phyloP scores from a whole-genome alignment of 1,284 basidiomycete species.

The Calocybe gambosa region DNA sequence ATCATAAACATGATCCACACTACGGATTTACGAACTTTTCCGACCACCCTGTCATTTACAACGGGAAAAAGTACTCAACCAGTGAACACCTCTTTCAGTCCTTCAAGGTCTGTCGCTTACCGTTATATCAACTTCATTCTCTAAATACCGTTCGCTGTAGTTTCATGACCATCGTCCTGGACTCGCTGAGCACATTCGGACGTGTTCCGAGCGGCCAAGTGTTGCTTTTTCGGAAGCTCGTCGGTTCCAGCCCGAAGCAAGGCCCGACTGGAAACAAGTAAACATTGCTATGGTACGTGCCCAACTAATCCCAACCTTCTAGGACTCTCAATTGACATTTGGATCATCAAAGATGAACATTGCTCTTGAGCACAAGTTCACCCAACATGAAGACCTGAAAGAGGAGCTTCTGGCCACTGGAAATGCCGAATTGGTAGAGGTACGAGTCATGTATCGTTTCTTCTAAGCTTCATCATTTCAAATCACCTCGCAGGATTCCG shows the following conservation, averaged over 20 bases:
- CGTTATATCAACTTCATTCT: background rate
- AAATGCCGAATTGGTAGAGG: constrained; percentile 57
- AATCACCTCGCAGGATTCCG: constrained; percentile 42
- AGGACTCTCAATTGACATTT: background rate
- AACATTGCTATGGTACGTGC: constrained; percentile 51
- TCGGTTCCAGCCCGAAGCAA: constrained; percentile 51
- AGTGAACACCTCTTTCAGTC: constrained; percentile 67
- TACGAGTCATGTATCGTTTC: constrained; percentile 22
- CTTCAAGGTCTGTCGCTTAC: constrained; percentile 41
- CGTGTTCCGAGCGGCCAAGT: constrained; percentile 51
- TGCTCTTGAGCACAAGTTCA: constrained; percentile 55
- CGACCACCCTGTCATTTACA: constrained; percentile 47
- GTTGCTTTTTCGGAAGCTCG: constrained; percentile 63
- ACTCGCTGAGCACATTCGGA: constrained; percentile 59
- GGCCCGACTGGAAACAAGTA: constrained; percentile 56
- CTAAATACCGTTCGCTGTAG: constrained; percentile 24
- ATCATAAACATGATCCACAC: constrained; percentile 53
- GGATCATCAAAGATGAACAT: constrained; percentile 49
- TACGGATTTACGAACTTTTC: constrained; percentile 71
- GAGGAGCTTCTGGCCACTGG: constrained; percentile 52
- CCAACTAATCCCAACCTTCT: background rate
- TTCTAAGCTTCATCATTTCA: background rate
- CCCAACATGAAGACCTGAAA: constrained; percentile 50
- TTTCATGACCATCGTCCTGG: constrained; percentile 50
- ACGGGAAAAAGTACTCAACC: constrained; percentile 56